Evolutionary conservation across 495 filamentous ascomycete species (phyloP), one percentile per base, ranked within the genome.

Genomic region (Cryomyces minteri): DNA sequence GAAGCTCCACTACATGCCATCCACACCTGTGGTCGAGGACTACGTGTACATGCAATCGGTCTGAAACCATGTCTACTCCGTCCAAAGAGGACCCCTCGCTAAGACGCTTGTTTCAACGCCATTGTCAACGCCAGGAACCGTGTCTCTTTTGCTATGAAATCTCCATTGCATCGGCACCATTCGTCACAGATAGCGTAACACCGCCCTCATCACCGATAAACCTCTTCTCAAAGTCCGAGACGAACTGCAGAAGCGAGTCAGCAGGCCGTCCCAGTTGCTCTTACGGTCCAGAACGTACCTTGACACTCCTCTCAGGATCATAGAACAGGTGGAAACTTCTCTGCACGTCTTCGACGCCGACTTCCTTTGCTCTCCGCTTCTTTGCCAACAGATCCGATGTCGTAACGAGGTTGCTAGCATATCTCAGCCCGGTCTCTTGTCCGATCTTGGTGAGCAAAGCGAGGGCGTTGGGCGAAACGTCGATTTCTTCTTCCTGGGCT

Each of bases 361-460:
- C 81, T 56, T 90, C 79, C 50, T 72, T 73, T 31, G 76, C 77
- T 51, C 78, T 78, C 46, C 87, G 70, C 72, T 96, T 96, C 64
- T 71, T 62, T 53, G 70, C 67, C 44, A 95, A 70, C 10, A 96
- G 72, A 58, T 86, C 74, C 5, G 85, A 86, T 1, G 92, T 95
- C 5, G 82, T 93, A 65, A 99, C 94, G 18, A 96, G 76, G 56
- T 96, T 93, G 66, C 84, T 87, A 4, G 84, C 88, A 58, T 98
- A 98, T 43, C 90, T 70, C 12, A 98, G 70, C 31, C 88, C 88
- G 5, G 86, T 79, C 62, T 98, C 88, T 51, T 90, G 76, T 28
- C 88, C 92, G 55, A 95, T 88, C 66, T 95, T 95, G 41, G 88
- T 90, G 18, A 98, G 71, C 5, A 96, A 72, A 4, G 84, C 87